Evolutionary conservation across 306 rosid species (phyloP).

Genomic region (Cucumis hystrix): DNA sequence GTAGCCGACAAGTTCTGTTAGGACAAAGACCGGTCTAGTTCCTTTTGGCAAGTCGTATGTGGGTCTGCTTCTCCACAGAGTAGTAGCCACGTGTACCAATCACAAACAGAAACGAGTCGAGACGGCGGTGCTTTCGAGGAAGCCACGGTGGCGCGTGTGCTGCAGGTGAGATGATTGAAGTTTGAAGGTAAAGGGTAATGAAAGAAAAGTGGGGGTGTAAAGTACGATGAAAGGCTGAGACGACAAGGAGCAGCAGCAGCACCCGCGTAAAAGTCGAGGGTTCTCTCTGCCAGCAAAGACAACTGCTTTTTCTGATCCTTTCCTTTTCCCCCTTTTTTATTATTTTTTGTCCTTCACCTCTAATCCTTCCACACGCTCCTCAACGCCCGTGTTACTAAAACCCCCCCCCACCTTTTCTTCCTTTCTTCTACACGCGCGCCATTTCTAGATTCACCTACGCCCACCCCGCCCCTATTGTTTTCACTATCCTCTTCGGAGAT

Average conservation of each 20-base stretch:
- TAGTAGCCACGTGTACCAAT: constrained; percentile 16
- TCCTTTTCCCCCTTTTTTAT: not conserved
- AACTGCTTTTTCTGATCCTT: not conserved
- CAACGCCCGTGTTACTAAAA: not conserved
- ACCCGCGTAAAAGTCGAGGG: constrained; percentile 69
- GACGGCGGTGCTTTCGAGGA: not conserved
- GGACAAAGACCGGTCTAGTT: constrained; percentile 81
- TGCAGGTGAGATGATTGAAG: constrained; percentile 12
- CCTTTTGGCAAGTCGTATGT: constrained; percentile 55
- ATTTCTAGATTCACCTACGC: not conserved
- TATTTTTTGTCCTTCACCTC: not conserved
- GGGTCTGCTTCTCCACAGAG: constrained; percentile 16
- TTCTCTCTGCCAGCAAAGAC: constrained; percentile 12
- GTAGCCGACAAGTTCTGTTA: constrained; percentile 26
- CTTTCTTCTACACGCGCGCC: not conserved
- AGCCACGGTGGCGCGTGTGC: constrained; percentile 32
- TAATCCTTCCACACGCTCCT: not conserved
- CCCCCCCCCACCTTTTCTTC: not conserved
- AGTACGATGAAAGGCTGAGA: constrained; percentile 75
- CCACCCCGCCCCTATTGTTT: not conserved
- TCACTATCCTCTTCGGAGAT: not conserved
- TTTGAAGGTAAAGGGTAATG: not conserved
- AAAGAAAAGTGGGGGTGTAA: constrained; percentile 19
- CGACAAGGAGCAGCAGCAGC: constrained; percentile 15
- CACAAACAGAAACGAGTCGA: not conserved